These are phyloP conservation scores for Diplodia intermedia DNA, from an alignment of 2,329 filamentous ascomycete species.

Conservation along the genomic window DNA sequence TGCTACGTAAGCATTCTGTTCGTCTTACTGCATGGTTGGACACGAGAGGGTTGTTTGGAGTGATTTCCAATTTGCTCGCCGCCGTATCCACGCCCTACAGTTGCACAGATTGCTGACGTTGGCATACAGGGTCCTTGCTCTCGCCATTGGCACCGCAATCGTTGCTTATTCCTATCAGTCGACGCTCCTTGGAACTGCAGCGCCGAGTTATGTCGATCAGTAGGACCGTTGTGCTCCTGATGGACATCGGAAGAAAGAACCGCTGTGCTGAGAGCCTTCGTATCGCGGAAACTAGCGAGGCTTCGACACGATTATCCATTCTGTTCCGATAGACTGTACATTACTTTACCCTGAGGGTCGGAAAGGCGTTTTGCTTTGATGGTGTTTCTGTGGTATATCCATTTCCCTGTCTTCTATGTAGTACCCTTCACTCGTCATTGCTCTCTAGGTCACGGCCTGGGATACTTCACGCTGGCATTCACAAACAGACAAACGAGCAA, in stretches of 20 bases:
- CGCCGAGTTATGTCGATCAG: background rate
- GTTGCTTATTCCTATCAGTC: conserved; percentile 21
- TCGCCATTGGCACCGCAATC: conserved; percentile 2
- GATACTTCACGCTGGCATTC: conserved; percentile 12
- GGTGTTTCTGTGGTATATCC: conserved; percentile 21
- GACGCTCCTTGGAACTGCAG: background rate
- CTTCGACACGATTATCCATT: background rate
- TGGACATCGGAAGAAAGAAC: background rate
- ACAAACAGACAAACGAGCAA: conserved; percentile 14
- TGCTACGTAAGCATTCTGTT: conserved; percentile 33
- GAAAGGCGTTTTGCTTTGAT: background rate
- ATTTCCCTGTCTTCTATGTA: background rate
- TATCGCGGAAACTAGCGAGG: background rate
- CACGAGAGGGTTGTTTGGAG: conserved; percentile 18
- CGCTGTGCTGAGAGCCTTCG: background rate
- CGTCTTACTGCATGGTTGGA: conserved; percentile 26
- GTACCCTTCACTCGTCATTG: background rate
- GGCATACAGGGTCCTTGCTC: conserved; percentile 14
- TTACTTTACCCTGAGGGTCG: background rate
- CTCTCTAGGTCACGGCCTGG: background rate
- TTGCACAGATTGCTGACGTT: conserved; percentile 26
- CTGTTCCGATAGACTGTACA: conserved; percentile 15
- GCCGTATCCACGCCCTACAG: conserved; percentile 14
- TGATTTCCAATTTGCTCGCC: conserved; percentile 28
- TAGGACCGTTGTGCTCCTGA: background rate